phyloP scores from a whole-genome alignment of 2,329 filamentous ascomycete species.

The Cadophora luteo-olivacea region DNA sequence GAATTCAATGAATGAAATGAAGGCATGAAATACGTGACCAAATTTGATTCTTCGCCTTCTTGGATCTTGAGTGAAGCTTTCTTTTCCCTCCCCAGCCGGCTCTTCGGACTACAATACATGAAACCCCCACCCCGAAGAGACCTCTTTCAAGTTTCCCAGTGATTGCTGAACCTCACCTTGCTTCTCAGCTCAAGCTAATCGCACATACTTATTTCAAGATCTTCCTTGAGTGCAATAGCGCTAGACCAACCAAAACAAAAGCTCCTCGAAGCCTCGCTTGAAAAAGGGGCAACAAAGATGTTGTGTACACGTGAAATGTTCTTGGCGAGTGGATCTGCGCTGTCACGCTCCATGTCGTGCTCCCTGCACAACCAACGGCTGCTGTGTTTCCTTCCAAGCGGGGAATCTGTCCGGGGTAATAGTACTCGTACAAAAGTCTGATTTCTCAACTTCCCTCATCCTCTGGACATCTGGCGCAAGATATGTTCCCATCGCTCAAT shows the following conservation, averaged over 20 bases:
- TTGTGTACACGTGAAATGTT: background rate
- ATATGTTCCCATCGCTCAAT: background rate
- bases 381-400: background rate
- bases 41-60: too few species aligned
- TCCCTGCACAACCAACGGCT: background rate
- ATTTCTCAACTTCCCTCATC: background rate
- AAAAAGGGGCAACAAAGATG: background rate
- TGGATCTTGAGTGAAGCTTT: too few species aligned
- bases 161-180: too few species aligned
- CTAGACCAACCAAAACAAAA: background rate
- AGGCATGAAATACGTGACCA: background rate
- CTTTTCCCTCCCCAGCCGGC: too few species aligned
- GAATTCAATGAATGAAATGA: background rate
- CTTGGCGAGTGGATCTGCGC: conserved; percentile 1
- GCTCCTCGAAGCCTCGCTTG: background rate
- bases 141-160: too few species aligned
- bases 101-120: too few species aligned
- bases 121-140: too few species aligned
- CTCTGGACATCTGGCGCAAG: conserved; percentile 8
- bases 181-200: too few species aligned
- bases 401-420: background rate
- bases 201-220: too few species aligned
- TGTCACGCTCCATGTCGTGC: background rate
- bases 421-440: background rate
- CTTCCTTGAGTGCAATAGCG: too few species aligned